Evolutionary conservation across 1,139 yeast genomes (phyloP).

Genomic region (Geotrichum fermentans): DNA sequence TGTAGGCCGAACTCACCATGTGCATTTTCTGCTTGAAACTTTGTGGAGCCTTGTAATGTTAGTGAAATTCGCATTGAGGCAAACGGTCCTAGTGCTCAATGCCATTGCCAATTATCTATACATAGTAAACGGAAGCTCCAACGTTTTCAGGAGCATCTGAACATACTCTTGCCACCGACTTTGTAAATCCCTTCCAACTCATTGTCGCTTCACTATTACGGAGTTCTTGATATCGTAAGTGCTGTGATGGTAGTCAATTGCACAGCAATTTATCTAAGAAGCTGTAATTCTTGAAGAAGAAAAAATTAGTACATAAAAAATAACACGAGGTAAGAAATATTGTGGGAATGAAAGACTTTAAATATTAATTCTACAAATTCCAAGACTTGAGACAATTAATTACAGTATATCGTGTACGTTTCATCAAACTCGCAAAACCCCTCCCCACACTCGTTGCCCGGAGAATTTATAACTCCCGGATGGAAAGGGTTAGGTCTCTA

Average conservation of each 20-base stretch:
- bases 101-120: background rate
- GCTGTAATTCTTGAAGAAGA: too few relatives aligned
- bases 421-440: background rate
- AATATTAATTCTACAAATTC: too few relatives aligned
- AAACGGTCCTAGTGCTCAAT: background rate
- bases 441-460: background rate
- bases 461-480: too few relatives aligned
- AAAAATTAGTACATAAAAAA: too few relatives aligned
- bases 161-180: slow-evolving; percentile 64
- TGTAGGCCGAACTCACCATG: slow-evolving; percentile 29
- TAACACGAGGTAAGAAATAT: too few relatives aligned
- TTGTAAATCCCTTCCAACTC: slow-evolving; percentile 93
- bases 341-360: too few relatives aligned
- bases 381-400: background rate
- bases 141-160: background rate
- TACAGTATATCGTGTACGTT: too few relatives aligned
- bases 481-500: too few relatives aligned
- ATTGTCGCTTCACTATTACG: slow-evolving; percentile 36
- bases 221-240: background rate
- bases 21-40: slow-evolving; percentile 40
- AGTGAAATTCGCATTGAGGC: too few relatives aligned
- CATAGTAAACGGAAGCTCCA: background rate
- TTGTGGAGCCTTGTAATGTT: slow-evolving; percentile 46
- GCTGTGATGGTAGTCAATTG: too few relatives aligned
- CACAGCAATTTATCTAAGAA: too few relatives aligned